These are phyloP conservation scores for Pyronema domesticum DNA, from an alignment of 495 filamentous ascomycete species.

Conservation along the genomic window DNA sequence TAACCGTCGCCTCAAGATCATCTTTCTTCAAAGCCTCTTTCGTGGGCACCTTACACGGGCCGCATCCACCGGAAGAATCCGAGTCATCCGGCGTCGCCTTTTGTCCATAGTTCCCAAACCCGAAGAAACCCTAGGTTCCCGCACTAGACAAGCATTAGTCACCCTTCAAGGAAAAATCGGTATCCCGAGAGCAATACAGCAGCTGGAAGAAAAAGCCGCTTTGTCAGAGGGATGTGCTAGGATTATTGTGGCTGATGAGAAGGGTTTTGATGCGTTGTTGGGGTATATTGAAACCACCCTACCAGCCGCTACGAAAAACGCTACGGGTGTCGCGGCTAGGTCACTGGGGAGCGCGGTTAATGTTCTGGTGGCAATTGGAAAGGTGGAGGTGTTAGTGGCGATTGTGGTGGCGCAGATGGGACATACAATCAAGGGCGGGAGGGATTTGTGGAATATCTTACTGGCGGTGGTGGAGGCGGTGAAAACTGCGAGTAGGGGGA, in stretches of 20 bases:
- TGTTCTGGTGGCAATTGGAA: conserved; percentile 13
- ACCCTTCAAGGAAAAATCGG: conserved; percentile 14
- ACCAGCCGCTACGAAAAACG: conserved; percentile 12
- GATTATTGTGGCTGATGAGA: conserved; percentile 13
- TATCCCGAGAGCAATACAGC: conserved; percentile 16
- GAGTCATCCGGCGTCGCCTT: too few species aligned
- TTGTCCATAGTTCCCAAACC: too few species aligned
- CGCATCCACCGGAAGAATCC: too few species aligned
- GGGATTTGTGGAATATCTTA: conserved; percentile 13
- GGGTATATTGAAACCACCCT: conserved; percentile 12
- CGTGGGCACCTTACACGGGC: too few species aligned
- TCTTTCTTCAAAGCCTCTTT: too few species aligned
- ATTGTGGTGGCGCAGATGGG: conserved; percentile 6
- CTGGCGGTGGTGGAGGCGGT: conserved; percentile 12
- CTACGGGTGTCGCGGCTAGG: conserved; percentile 7
- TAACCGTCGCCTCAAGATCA: too few species aligned
- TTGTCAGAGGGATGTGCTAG: conserved; percentile 9
- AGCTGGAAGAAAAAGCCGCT: conserved; percentile 2
- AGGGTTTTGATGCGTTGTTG: conserved; percentile 9
- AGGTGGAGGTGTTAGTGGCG: conserved; percentile 3
- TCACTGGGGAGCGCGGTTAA: conserved; percentile 10
- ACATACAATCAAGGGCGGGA: conserved; percentile 1
- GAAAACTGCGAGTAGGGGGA: conserved; percentile 9
- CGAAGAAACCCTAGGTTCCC: conserved; percentile 11
- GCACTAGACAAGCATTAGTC: conserved; percentile 9